phyloP scores from a whole-genome alignment of 148 eudicot genomes.

The Polygonum maritimum region DNA sequence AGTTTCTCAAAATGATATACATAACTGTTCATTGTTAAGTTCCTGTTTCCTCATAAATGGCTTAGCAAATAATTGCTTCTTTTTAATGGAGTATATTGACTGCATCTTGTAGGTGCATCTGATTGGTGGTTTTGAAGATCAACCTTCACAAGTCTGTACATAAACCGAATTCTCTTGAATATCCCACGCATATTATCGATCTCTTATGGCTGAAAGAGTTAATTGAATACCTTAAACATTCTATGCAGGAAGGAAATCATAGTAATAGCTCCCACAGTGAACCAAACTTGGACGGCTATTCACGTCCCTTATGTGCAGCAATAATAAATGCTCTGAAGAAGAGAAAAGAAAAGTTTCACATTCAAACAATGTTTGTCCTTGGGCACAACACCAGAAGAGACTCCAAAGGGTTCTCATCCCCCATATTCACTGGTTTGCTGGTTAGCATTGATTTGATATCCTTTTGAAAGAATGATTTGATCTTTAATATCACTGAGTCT shows the following conservation, averaged over 20 bases:
- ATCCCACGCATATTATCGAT: constrained; percentile 8
- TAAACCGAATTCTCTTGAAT: constrained; percentile 21
- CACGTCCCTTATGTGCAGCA: constrained; percentile 69
- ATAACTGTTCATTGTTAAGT: background rate
- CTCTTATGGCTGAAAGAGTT: constrained; percentile 9
- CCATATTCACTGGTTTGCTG: constrained; percentile 70
- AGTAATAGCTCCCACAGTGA: constrained; percentile 18
- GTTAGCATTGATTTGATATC: constrained; percentile 33
- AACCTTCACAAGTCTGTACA: constrained; percentile 40
- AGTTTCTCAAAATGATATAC: background rate
- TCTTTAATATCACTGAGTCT: background rate
- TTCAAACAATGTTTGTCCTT: constrained; percentile 75
- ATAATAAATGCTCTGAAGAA: constrained; percentile 50
- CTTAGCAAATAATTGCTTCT: background rate
- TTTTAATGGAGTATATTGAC: background rate
- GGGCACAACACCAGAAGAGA: constrained; percentile 73
- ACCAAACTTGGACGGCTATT: constrained; percentile 38
- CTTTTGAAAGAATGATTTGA: background rate
- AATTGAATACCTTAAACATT: constrained; percentile 12
- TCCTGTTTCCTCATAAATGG: background rate
- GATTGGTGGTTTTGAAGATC: constrained; percentile 74
- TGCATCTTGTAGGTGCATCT: constrained; percentile 74
- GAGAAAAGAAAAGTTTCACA: constrained; percentile 54
- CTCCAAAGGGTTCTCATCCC: constrained; percentile 46
- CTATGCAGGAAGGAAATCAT: constrained; percentile 28